These are phyloP conservation scores for Mycena vulgaris DNA, from an alignment of 768 basidiomycete species.

Conservation along the genomic window DNA sequence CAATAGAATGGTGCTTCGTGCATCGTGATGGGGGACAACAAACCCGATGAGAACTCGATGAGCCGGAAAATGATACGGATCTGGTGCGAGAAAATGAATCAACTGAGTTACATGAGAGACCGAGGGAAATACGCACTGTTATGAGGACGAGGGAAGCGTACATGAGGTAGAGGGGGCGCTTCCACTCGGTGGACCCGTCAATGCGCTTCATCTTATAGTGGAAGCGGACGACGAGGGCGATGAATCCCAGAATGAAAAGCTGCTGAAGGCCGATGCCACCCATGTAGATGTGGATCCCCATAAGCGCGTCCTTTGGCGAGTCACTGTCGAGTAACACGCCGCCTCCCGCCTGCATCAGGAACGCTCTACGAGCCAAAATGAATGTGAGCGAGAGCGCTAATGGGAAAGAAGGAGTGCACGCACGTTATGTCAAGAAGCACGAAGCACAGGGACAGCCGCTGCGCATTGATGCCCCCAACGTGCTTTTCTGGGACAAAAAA, in stretches of 20 bases:
- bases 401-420: background rate
- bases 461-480: constrained; percentile 36
- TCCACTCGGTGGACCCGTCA: constrained; percentile 34
- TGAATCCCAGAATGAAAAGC: constrained; percentile 41
- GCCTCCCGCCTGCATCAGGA: constrained; percentile 40
- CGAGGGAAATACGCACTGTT: constrained; percentile 31
- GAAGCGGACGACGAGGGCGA: constrained; percentile 36
- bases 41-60: constrained; percentile 41
- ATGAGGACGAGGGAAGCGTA: constrained; percentile 41
- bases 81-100: background rate
- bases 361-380: constrained; percentile 22
- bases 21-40: constrained; percentile 34
- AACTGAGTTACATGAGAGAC: background rate
- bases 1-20: constrained; percentile 41
- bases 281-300: constrained; percentile 45
- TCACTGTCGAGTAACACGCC: constrained; percentile 30
- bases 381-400: background rate
- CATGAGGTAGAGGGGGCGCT: constrained; percentile 38
- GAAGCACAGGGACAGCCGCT: constrained; percentile 34
- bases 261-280: constrained; percentile 45
- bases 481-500: constrained; percentile 42
- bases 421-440: constrained; percentile 41
- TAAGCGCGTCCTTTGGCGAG: background rate
- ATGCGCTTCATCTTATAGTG: constrained; percentile 33
- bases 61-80: constrained; percentile 44